Evolutionary conservation across 164 flowering plant species (phyloP).

Genomic region (Aristolochia contorta): DNA sequence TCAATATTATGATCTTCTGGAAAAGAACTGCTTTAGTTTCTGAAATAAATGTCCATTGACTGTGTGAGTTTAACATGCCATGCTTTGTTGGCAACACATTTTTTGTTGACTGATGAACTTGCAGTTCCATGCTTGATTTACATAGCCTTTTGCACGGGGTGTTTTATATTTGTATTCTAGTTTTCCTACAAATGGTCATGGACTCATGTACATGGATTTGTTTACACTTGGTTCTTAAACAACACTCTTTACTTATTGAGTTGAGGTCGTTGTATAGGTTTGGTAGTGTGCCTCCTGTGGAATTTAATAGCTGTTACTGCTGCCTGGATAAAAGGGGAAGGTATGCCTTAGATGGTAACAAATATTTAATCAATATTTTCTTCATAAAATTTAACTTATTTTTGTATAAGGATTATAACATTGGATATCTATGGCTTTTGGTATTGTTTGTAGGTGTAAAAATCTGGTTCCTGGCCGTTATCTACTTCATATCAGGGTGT

Average conservation of each 20-base stretch:
- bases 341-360: conserved; percentile 28
- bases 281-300: conserved; percentile 61
- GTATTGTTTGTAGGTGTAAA: conserved; percentile 42
- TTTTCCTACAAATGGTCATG: no score
- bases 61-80: no score
- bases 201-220: neutral
- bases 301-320: conserved; percentile 76
- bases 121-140: no score
- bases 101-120: no score
- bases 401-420: neutral
- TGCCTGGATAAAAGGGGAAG: conserved; percentile 88
- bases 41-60: no score
- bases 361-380: neutral
- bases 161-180: no score
- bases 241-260: no score
- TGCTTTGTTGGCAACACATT: no score
- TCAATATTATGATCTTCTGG: no score
- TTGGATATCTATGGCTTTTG: neutral
- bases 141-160: no score
- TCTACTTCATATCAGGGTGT: conserved; percentile 87
- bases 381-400: neutral
- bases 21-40: no score
- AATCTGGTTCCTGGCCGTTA: conserved; percentile 91
- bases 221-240: neutral
- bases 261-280: conserved; percentile 14